Base-by-base conservation (phyloP, 2,329 filamentous ascomycete genomes). In the Pseudogymnoascus sp. region DNA sequence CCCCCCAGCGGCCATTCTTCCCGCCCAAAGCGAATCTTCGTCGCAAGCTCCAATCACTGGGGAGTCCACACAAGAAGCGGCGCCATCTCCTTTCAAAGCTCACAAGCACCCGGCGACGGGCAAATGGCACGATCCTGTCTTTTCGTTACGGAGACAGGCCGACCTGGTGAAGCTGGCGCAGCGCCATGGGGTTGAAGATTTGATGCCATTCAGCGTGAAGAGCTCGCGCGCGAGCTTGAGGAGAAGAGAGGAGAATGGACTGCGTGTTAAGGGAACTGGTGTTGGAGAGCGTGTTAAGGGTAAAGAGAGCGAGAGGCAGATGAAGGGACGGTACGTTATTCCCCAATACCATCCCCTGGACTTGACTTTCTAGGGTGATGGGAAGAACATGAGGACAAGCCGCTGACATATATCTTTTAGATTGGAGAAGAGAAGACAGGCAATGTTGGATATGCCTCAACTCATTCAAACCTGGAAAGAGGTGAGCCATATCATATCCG, bases 271-370 rank as follows among this genome's bases (percentile, higher is more conserved):
- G 84, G 93, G 93, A 70, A 97, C 93, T 1, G 93, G 95, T 81
- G 87, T 91, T 68, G 93, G 92, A 63, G 88, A 97, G 78, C 87
- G 83, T 77, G 93, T 97, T 75, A 99, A 97, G 88, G 95, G 95
- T 76, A 93, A 97, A 77, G 83, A 86, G 70, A 90, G 93, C 86
- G 95, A 99, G 81, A 86, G 95, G 74, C 89, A 88, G 71, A 80
- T 97, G 79, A 88, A 90, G 78, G 81, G 83, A 65, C 86, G 88
- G 81, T 86, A 85, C 67, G 85, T 81, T 62, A 62, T 66, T 14
- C 45, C 35, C n/a, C 25, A 33, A 55, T 55, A 35, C 28, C 25
- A 55, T 21, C 28, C 28, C 14, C 25, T 33, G n/a, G 49, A 14
- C 28, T 33, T 33, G n/a, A 33, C 28, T 18, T 55, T 35, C 45